phyloP scores from a whole-genome alignment of 352 stramenopile genomes.

The Globisporangium paroecandrum region DNA sequence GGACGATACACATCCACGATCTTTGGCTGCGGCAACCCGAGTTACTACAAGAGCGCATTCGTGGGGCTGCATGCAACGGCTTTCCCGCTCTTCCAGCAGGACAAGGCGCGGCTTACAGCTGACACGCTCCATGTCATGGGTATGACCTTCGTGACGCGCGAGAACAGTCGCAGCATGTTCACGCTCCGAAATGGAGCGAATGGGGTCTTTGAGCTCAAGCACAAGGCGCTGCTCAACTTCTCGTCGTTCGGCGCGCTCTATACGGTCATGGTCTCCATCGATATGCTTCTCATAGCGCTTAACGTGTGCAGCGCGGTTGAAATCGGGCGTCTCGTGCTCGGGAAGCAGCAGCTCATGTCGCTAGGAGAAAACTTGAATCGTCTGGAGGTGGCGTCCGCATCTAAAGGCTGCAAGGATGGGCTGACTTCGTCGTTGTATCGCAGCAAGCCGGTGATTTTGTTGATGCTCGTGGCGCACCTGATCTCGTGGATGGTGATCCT shows the following conservation, averaged over 20 bases:
- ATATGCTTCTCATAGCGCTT: slow-evolving; percentile 35
- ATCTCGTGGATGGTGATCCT: slow-evolving; percentile 53
- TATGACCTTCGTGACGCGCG: slow-evolving; percentile 32
- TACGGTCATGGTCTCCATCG: slow-evolving; percentile 34
- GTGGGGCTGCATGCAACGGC: slow-evolving; percentile 16
- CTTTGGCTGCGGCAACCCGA: slow-evolving; percentile 39
- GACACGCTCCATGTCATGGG: slow-evolving; percentile 27
- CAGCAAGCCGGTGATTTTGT: slow-evolving; percentile 29
- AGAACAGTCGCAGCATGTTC: slow-evolving; percentile 28
- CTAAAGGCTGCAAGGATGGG: slow-evolving; percentile 27
- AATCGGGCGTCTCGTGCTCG: slow-evolving; percentile 27
- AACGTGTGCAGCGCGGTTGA: slow-evolving; percentile 31
- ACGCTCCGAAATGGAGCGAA: slow-evolving; percentile 5
- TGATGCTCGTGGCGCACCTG: slow-evolving; percentile 38
- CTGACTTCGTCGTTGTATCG: slow-evolving; percentile 37
- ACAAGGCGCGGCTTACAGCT: slow-evolving; percentile 30
- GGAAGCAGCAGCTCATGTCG: slow-evolving; percentile 5
- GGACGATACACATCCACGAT: slow-evolving; percentile 24
- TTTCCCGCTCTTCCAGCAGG: slow-evolving; percentile 21
- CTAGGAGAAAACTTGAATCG: slow-evolving; percentile 24
- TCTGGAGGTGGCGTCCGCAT: slow-evolving; percentile 8
- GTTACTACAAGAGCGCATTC: slow-evolving; percentile 32
- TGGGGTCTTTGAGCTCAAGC: slow-evolving; percentile 18
- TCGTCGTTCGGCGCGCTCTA: slow-evolving; percentile 46
- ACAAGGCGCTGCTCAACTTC: slow-evolving; percentile 38